A percentile compares a stretch with the other conserved stretches of the same genome.
Evolutionary conservation across 805 yeast genomes (phyloP).

Genomic region (Nakazawaea wickerhamii): DNA sequence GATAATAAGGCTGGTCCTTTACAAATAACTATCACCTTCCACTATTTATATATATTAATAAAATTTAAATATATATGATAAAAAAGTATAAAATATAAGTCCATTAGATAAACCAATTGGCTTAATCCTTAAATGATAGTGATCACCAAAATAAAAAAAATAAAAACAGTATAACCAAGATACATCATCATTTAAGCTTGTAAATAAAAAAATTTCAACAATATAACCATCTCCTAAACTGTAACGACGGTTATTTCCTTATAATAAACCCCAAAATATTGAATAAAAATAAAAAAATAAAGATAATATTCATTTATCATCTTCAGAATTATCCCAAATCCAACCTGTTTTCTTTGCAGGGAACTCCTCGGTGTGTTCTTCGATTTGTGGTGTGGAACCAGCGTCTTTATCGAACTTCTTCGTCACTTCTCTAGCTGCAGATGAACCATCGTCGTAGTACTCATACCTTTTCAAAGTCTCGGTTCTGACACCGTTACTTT

Average conservation of each 20-base stretch:
- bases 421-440: conserved; percentile 31
- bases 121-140: no score
- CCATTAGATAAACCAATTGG: no score
- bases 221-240: no score
- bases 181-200: no score
- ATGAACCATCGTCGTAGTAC: conserved; percentile 38
- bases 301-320: neutral
- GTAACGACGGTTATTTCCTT: no score
- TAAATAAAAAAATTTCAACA: no score
- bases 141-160: no score
- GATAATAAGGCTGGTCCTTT: conserved; percentile 7
- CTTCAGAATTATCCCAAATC: conserved; percentile 23
- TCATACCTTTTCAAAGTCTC: conserved; percentile 32
- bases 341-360: conserved; percentile 20
- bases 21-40: neutral
- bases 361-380: conserved; percentile 14
- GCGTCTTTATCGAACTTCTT: conserved; percentile 29
- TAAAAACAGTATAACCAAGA: no score
- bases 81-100: no score
- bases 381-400: conserved; percentile 31
- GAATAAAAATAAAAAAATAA: conserved; percentile 1
- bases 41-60: neutral
- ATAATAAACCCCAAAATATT: neutral
- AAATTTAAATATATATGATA: neutral
- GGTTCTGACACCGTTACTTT: conserved; percentile 39